phyloP scores from a whole-genome alignment of 371 early-diverging fungal genomes.

The Gilbertella persicaria region DNA sequence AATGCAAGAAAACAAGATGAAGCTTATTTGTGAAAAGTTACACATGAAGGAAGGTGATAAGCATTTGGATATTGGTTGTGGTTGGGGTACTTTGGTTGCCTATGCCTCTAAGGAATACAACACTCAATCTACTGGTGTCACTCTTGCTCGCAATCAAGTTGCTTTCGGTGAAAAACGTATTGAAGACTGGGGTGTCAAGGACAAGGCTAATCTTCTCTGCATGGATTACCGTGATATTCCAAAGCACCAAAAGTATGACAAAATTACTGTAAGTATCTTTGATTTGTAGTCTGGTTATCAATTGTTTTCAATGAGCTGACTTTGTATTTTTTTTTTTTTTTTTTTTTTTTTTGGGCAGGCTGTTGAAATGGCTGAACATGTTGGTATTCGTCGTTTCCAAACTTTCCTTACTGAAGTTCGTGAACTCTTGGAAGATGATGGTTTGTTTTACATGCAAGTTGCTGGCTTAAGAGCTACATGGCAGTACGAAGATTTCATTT shows the following conservation, averaged over 20 bases:
- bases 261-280: conserved; percentile 69
- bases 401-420: conserved; percentile 90
- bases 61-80: conserved; percentile 97
- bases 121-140: conserved; percentile 90
- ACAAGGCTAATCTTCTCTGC: conserved; percentile 79
- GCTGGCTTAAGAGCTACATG: conserved; percentile 91
- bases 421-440: conserved; percentile 96
- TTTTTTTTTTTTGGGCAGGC: conserved; percentile 46
- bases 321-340: conserved; percentile 3
- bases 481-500: conserved; percentile 89
- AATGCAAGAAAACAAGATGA: conserved; percentile 94
- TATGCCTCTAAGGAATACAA: conserved; percentile 90
- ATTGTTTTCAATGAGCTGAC: not conserved
- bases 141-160: conserved; percentile 90
- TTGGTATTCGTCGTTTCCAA: conserved; percentile 91
- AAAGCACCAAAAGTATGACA: conserved; percentile 80
- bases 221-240: conserved; percentile 98
- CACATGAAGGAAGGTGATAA: conserved; percentile 88
- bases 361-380: conserved; percentile 98
- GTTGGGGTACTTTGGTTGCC: conserved; percentile 95
- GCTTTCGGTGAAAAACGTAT: conserved; percentile 86
- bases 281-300: not conserved
- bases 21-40: conserved; percentile 85
- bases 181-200: conserved; percentile 78
- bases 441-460: conserved; percentile 95